Percentiles rank a stretch among this genome's conserved stretches.
Evolutionary conservation across 2,329 filamentous ascomycete species (phyloP).

Genomic region (Exserohilum turcica): DNA sequence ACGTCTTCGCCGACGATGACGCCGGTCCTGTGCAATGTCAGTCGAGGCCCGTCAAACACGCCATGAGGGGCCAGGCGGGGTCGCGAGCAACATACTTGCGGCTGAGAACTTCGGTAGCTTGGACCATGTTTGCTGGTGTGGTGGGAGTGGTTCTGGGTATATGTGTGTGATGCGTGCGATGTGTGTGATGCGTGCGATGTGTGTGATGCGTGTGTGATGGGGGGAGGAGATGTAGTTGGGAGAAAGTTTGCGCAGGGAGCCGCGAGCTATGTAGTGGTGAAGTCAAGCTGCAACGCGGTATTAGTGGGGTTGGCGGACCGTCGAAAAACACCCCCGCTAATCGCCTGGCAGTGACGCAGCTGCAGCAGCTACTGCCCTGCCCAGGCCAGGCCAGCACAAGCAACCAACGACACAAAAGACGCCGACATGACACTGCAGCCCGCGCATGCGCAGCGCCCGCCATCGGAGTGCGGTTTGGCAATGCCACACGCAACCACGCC

Average conservation of each 20-base stretch:
- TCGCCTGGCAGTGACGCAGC: slow-evolving; percentile 16
- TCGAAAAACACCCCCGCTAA: slow-evolving; percentile 20
- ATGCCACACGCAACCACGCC: too few relatives aligned
- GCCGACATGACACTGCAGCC: background rate
- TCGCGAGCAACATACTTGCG: slow-evolving; percentile 60
- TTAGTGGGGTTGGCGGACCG: slow-evolving; percentile 15
- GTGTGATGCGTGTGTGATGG: background rate
- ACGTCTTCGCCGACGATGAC: slow-evolving; percentile 70
- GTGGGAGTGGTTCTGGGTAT: background rate
- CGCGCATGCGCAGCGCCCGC: too few relatives aligned
- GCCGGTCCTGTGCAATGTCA: slow-evolving; percentile 17
- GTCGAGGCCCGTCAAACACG: background rate
- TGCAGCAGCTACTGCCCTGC: slow-evolving; percentile 4
- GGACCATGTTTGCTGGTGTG: slow-evolving; percentile 27
- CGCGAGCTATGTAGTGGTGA: slow-evolving; percentile 5
- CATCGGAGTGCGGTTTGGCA: too few relatives aligned
- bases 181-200: background rate
- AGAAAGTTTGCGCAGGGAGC: slow-evolving; percentile 9
- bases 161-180: background rate
- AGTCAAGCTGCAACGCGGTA: slow-evolving; percentile 14
- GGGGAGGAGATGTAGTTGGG: background rate
- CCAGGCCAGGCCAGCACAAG: slow-evolving; percentile 11
- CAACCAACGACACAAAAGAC: slow-evolving; percentile 1
- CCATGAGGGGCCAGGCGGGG: slow-evolving; percentile 2
- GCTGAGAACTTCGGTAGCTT: slow-evolving; percentile 52